Base-by-base conservation (phyloP, 768 basidiomycete species). In the Lentinula guzmanii region DNA sequence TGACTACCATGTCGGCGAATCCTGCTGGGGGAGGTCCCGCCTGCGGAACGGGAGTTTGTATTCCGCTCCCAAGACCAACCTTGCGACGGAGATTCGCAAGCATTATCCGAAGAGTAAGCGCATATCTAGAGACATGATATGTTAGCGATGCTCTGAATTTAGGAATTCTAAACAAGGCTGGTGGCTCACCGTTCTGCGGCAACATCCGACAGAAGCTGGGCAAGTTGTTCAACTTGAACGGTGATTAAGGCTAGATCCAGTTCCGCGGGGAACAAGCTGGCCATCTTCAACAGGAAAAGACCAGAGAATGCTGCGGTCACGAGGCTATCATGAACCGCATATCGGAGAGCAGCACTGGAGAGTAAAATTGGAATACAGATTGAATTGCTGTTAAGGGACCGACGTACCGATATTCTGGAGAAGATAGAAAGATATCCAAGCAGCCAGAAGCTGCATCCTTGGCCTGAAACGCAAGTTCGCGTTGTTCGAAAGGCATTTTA, bases 401-500 rank as follows among this genome's bases (percentile, higher is more conserved):
- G n/a, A 70, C 81, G 42, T 67, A 91, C 91, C 92, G 82, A 67
- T 93, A 92, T 51, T 90, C 88, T 4, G 84, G 79, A 18, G 90
- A 91, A 60, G 84, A 85, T 65, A 96, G 77, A 74, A 95, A 94
- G 56, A 91, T 89, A 51, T 88, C 82, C 46, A 98, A 75, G 70
- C 93, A 95, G 65, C 86, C 86, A 39, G 89, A 86, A 4, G 95
- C 95, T 0, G 94, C 90, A 68, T 95, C 93, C 75, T 95, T 96
- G 31, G 94, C 95, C 68, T 95, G 91, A 78, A 96, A 95, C 3
- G 94, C 94, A 51, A 96, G 81, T 71, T 96, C 95, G 42, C 93
- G 87, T 70, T 96, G 95, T 72, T 97, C 95, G 63, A 91, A 93
- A 3, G 93, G 86, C 89, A 97, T 93, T 74, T 94, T 95, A 69